Base-by-base conservation (phyloP, 192 early-diverging fungal genomes). In the Entomortierella parvispora region DNA sequence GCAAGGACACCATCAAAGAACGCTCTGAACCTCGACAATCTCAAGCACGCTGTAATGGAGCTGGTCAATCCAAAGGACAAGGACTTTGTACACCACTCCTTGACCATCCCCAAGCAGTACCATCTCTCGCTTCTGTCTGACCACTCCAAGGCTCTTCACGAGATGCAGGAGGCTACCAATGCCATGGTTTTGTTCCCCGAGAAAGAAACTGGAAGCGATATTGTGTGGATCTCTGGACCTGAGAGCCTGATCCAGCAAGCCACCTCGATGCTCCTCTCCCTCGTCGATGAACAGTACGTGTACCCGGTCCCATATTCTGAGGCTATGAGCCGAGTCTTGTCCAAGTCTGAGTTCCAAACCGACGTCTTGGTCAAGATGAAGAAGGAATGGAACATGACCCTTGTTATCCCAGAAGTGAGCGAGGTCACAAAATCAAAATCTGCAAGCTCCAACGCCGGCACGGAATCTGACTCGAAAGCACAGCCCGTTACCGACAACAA, bases 1-100 rank as follows among this genome's bases (percentile, higher is more conserved):
- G 91, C 91, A 11, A 80, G 93, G 9, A 94, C 93, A 1, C 93
- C 93, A 0, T 83, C 88, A 42, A 94, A 94, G 77, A 94, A 94
- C 63, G 66, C 79, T 3, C 65, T 77, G 34, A 92, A 88, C 49
- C 65, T 94, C 12, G 83, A 87, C 11, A 78, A 86, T 22, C 80
- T 92, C 22, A 88, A 88, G 72, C 79, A 82, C 17, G 81, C 84
- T 14, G 88, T 93, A 23, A 84, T 90, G 79, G 92, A 93, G 58
- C 74, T 90, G 22, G 79, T 83, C 31, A 70, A 62, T 26, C 80
- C 66, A 20, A 83, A 83, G 25, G 84, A 83, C 65, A 81, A 82
- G 51, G 79, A 82, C 28, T 83, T 76, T 68, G 71, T 70, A 10
- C 71, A 71, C n/a, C 72, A 69, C 5, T 55, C 76, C 7, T 31